phyloP scores from a whole-genome alignment of 2,329 filamentous ascomycete species.

The Aspergillus sojae region DNA sequence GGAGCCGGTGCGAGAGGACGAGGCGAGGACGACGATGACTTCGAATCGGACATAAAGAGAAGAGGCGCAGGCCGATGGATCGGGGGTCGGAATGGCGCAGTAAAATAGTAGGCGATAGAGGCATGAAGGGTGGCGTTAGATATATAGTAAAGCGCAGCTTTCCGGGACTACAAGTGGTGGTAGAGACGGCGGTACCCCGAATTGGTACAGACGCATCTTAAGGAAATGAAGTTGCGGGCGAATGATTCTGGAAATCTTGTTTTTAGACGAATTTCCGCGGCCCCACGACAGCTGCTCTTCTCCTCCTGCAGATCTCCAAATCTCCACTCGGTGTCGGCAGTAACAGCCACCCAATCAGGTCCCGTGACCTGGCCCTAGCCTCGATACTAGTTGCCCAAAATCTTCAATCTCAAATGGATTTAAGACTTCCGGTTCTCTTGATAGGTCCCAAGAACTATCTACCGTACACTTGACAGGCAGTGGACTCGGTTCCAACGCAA shows the following conservation, averaged over 20 bases:
- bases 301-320: slow-evolving; percentile 2
- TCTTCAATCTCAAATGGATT: neutral
- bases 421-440: neutral
- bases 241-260: neutral
- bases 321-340: neutral
- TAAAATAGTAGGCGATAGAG: neutral
- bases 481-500: neutral
- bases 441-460: neutral
- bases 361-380: neutral
- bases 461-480: neutral
- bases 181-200: neutral
- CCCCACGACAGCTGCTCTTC: neutral
- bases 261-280: neutral
- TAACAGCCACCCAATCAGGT: neutral
- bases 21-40: slow-evolving; percentile 14
- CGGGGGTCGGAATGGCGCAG: neutral
- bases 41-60: slow-evolving; percentile 23
- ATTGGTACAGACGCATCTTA: neutral
- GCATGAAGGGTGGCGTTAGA: neutral
- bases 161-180: neutral
- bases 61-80: neutral
- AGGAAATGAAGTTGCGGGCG: neutral
- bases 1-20: slow-evolving; percentile 22
- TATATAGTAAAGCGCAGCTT: neutral
- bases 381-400: neutral